These are phyloP conservation scores for Exophiala lecanii-corni DNA, from an alignment of 2,329 filamentous ascomycete species.

Conservation along the genomic window DNA sequence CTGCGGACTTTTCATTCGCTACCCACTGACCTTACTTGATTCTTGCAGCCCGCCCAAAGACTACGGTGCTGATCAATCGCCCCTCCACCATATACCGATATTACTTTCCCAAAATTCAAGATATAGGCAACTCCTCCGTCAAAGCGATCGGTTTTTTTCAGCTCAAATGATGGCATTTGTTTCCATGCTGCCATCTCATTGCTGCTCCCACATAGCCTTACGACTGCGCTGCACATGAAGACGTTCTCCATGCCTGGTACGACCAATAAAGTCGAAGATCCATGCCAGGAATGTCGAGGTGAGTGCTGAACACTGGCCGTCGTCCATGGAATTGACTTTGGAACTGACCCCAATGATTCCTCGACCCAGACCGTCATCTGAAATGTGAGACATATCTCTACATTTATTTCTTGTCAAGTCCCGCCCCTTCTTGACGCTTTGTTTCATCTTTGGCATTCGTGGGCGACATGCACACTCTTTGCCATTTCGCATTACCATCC, in stretches of 20 bases:
- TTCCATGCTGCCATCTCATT: not conserved
- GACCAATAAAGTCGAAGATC: constrained; percentile 25
- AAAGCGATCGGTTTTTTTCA: not conserved
- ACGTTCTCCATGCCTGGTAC: constrained; percentile 21
- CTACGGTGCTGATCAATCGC: too few relatives aligned
- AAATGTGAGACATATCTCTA: too few relatives aligned
- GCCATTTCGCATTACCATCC: too few relatives aligned
- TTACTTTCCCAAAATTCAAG: not conserved
- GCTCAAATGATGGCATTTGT: not conserved
- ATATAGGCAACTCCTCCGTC: not conserved
- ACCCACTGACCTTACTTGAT: not conserved
- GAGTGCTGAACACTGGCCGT: constrained; percentile 6
- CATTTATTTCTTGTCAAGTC: too few relatives aligned
- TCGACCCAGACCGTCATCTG: constrained; percentile 24
- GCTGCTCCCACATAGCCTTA: not conserved
- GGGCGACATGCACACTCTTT: too few relatives aligned
- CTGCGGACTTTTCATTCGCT: not conserved
- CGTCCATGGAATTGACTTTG: constrained; percentile 1
- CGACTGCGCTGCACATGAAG: constrained; percentile 1
- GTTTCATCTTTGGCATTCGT: too few relatives aligned
- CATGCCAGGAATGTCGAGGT: constrained; percentile 28
- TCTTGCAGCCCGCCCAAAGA: too few relatives aligned
- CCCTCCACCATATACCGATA: too few relatives aligned
- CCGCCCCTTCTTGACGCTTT: too few relatives aligned
- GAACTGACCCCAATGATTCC: constrained; percentile 13